Conservation (phyloP, 2,329 filamentous ascomycete species). For the Arachnopeziza araneosa region DNA sequence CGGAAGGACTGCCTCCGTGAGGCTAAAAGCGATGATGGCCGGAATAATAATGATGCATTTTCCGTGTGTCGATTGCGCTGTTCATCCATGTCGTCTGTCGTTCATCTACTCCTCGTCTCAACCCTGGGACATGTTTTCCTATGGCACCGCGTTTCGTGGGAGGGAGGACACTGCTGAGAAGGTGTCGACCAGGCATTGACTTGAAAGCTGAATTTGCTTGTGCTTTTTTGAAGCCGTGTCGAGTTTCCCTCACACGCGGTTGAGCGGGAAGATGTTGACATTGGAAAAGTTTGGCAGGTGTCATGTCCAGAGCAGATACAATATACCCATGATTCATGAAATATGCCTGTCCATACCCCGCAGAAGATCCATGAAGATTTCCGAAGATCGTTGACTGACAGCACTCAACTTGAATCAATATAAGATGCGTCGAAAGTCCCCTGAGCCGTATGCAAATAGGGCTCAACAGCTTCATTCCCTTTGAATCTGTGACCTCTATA, state of each 20-base stretch:
- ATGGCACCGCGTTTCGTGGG: too few species aligned
- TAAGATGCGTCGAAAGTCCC: not conserved
- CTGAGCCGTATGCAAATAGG: not conserved
- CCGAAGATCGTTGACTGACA: not conserved
- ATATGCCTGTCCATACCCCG: not conserved
- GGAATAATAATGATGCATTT: conserved; percentile 6
- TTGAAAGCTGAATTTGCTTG: too few species aligned
- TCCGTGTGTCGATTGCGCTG: not conserved
- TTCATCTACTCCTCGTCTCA: too few species aligned
- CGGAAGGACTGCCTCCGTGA: conserved; percentile 8
- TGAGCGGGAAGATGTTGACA: not conserved
- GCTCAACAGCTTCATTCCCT: not conserved
- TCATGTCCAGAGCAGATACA: not conserved
- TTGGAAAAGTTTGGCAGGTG: not conserved
- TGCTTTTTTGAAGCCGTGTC: not conserved
- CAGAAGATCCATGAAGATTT: not conserved
- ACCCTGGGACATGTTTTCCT: too few species aligned
- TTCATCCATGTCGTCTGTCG: not conserved
- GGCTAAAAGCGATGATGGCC: not conserved
- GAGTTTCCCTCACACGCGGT: not conserved
- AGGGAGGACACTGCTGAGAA: too few species aligned
- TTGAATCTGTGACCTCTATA: not conserved
- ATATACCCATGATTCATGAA: not conserved
- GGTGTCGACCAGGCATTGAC: too few species aligned
- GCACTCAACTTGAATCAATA: not conserved